A percentile compares a stretch with the other conserved stretches of the same genome.
Evolutionary conservation across 495 filamentous ascomycete genomes (phyloP).

Genomic region (Daldinia decipiens): DNA sequence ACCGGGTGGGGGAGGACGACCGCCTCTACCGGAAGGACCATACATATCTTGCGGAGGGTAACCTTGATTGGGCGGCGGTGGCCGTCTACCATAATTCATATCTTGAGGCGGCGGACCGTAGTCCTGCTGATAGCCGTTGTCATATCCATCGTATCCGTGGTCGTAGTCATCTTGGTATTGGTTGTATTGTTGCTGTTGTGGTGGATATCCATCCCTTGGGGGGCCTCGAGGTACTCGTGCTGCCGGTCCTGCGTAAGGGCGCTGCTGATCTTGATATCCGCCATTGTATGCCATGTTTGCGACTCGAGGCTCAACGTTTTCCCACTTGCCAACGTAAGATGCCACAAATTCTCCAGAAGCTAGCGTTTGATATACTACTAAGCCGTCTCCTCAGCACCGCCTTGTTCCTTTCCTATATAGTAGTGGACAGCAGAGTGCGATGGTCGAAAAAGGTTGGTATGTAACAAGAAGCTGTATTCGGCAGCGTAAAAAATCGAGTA

Average conservation of each 20-base stretch:
- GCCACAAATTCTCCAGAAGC: background rate
- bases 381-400: slow-evolving; percentile 16
- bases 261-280: slow-evolving; percentile 59
- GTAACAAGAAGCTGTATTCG: slow-evolving; percentile 6
- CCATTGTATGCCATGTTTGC: slow-evolving; percentile 58
- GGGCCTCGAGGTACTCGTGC: slow-evolving; percentile 49
- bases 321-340: background rate
- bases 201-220: slow-evolving; percentile 48
- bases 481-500: background rate
- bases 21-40: slow-evolving; percentile 52
- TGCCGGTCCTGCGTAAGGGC: slow-evolving; percentile 60
- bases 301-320: slow-evolving; percentile 2
- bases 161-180: slow-evolving; percentile 63
- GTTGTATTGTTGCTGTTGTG: slow-evolving; percentile 62
- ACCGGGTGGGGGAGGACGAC: slow-evolving; percentile 53
- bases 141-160: slow-evolving; percentile 63
- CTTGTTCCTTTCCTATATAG: slow-evolving; percentile 15
- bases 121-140: slow-evolving; percentile 59
- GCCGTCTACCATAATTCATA: slow-evolving; percentile 59
- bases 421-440: background rate
- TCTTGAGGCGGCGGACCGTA: slow-evolving; percentile 55
- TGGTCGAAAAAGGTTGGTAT: background rate
- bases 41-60: slow-evolving; percentile 64
- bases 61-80: slow-evolving; percentile 58
- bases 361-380: background rate